Percentiles rank a stretch among this genome's conserved stretches.
Conservation (phyloP, 2,329 filamentous ascomycete genomes). For the Endoconidiophora polonica region DNA sequence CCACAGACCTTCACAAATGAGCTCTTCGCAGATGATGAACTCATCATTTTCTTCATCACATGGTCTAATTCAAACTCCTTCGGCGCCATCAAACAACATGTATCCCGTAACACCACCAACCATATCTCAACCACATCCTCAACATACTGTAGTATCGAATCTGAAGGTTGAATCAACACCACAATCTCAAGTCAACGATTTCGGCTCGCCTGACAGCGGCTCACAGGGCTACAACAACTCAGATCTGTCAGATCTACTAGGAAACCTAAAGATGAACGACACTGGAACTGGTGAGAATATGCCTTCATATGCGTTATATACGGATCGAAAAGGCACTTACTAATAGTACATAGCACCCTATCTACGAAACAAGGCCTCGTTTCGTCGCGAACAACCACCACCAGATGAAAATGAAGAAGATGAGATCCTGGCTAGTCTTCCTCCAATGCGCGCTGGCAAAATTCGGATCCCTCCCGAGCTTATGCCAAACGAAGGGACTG, state of each 20-base stretch:
- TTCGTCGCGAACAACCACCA: conserved; percentile 39
- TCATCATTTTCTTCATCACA: neutral
- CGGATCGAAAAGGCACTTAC: neutral
- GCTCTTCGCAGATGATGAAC: neutral
- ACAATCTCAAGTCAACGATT: conserved; percentile 2
- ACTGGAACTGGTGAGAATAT: conserved; percentile 56
- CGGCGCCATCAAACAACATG: conserved; percentile 4
- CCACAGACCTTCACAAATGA: neutral
- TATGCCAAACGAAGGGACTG: conserved; percentile 77
- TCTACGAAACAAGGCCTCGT: conserved; percentile 46
- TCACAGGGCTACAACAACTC: conserved; percentile 51
- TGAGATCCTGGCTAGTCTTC: conserved; percentile 55
- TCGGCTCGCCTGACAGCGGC: conserved; percentile 31
- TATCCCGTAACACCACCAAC: conserved; percentile 10
- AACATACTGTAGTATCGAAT: conserved; percentile 2
- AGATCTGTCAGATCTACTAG: conserved; percentile 64
- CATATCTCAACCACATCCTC: conserved; percentile 1
- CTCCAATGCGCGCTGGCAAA: conserved; percentile 50
- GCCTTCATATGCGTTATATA: neutral
- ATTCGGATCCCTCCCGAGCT: conserved; percentile 81
- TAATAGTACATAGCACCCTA: conserved; percentile 50
- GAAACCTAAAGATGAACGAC: conserved; percentile 74
- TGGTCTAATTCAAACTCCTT: neutral
- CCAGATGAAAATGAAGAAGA: conserved; percentile 57
- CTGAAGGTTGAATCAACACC: conserved; percentile 4